phyloP scores from a whole-genome alignment of 208 protist species.

The Novymonas esmeraldas region DNA sequence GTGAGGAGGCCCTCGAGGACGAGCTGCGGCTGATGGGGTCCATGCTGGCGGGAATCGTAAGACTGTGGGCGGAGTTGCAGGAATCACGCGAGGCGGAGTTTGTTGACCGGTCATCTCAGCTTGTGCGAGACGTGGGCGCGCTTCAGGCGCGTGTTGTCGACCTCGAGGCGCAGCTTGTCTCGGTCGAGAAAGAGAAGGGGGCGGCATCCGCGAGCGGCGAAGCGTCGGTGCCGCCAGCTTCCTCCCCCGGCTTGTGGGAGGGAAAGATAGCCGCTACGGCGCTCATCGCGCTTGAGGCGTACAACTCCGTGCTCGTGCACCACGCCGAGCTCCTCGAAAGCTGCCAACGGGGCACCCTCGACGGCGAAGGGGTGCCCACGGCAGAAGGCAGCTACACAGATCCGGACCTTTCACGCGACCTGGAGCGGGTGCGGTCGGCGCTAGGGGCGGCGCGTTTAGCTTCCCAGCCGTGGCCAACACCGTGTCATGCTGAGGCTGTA shows the following conservation, averaged over 20 bases:
- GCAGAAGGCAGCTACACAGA: background rate
- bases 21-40: background rate
- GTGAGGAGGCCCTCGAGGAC: constrained; percentile 11
- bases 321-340: constrained; percentile 4
- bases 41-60: constrained; percentile 9
- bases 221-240: background rate
- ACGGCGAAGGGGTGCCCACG: background rate
- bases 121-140: constrained; percentile 7
- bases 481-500: background rate
- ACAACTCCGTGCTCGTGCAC: constrained; percentile 2
- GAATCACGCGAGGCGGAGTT: constrained; percentile 10
- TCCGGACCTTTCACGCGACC: constrained; percentile 15
- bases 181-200: background rate
- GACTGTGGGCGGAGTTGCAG: constrained; percentile 3
- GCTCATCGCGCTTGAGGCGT: constrained; percentile 19
- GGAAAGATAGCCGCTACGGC: constrained; percentile 12
- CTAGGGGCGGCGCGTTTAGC: background rate
- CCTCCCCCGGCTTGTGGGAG: too few relatives aligned
- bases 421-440: constrained; percentile 20
- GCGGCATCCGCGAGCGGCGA: background rate
- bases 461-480: background rate
- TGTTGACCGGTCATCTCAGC: background rate
- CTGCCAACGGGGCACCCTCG: background rate
- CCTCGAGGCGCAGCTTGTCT: constrained; percentile 2
- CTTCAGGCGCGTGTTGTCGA: constrained; percentile 19